Evolutionary conservation across 2,329 filamentous ascomycete species (phyloP).

Genomic region (Colletotrichum plurivorum): DNA sequence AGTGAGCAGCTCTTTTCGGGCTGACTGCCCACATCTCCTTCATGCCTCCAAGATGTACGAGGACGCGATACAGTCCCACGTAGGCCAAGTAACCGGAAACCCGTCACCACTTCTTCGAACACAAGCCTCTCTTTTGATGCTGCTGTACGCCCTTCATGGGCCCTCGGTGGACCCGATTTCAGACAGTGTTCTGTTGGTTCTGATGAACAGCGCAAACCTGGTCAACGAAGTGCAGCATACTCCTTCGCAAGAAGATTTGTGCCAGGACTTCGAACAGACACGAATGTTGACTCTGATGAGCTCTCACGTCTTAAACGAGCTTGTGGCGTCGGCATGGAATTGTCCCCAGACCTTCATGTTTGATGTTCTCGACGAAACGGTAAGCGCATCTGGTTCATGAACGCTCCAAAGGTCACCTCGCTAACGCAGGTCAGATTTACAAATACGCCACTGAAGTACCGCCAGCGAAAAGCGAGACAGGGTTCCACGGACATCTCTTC

Average conservation of each 20-base stretch:
- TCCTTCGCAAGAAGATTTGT: neutral
- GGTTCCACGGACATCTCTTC: conserved; percentile 3
- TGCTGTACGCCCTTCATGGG: neutral
- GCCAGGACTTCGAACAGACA: neutral
- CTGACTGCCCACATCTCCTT: conserved; percentile 3
- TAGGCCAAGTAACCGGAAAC: neutral
- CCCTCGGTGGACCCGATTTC: neutral
- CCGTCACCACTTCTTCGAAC: neutral
- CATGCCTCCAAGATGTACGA: conserved; percentile 2
- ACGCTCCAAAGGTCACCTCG: neutral
- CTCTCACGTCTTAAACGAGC: neutral
- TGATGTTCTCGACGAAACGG: neutral
- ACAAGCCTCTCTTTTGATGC: neutral
- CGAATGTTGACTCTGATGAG: neutral
- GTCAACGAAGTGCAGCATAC: neutral
- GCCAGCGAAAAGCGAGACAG: neutral
- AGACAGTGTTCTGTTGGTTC: neutral
- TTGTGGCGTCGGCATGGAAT: neutral
- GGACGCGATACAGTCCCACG: neutral
- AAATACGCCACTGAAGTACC: neutral
- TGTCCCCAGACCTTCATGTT: neutral
- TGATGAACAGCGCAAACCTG: neutral
- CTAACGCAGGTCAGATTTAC: neutral
- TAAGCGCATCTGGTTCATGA: neutral
- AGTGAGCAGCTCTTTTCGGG: conserved; percentile 5